Evolutionary conservation across 2,329 filamentous ascomycete genomes (phyloP), one percentile per base, ranked within the genome.

Genomic region (Penicillium sp.): DNA sequence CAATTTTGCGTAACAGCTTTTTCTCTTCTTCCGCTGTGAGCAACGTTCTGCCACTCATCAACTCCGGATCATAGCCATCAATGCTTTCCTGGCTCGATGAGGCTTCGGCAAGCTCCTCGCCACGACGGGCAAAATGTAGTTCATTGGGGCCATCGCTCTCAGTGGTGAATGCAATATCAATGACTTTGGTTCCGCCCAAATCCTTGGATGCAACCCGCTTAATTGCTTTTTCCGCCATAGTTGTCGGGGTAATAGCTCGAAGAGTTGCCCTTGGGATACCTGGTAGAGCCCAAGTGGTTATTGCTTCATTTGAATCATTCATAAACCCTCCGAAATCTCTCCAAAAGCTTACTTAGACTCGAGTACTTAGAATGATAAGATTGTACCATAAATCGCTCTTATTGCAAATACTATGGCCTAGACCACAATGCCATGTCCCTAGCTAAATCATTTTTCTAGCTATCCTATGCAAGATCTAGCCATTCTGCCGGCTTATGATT

Each of bases 11-110:
- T 45, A 81, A 66, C 11, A 81, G 62, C 55, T 70, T 79, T 60
- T 75, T 80, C 58, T 81, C 79, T 56, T 81, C 79, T 5, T 73
- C 75, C 0, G 70, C 69, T 4, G 70, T 77, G 11, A 78, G 59
- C 8, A 70, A 51, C 14, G 67, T 66, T 45, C 71, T 64, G 3
- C 62, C 71, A 29, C 63, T 57, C 70, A 73, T 74, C n/a, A 62
- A 59, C 6, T 68, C 64, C 0, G 69, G 63, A 48, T 73, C 66
- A 45, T 70, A 73, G 10, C 72, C 72, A 13, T 59, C 41, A 4
- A 64, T 69, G 39, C 47, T 61, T 47, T 62, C 61, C 27, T 45
- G 49, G 26, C 39, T 52, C 29, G 39, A 44, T 21, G 39, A 35
- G 2, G 39, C 13, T 27, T 62, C 61, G 10, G 2, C 49, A 4